phyloP scores from a whole-genome alignment of 2,329 filamentous ascomycete species.

The Pyrenochaeta sp. region DNA sequence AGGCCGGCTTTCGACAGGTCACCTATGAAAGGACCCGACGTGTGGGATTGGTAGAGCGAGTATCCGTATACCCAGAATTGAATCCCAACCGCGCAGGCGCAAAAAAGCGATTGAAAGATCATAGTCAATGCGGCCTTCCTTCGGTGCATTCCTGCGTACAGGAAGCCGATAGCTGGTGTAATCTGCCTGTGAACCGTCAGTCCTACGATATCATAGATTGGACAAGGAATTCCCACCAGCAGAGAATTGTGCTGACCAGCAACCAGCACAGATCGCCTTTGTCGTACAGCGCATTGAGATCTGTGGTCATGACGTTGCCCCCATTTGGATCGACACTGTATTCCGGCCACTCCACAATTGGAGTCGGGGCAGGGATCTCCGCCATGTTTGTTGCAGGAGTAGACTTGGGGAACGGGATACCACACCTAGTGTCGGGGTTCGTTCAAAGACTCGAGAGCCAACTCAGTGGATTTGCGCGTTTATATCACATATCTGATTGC shows the following conservation, averaged over 20 bases:
- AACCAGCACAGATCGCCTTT: slow-evolving; percentile 58
- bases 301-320: slow-evolving; percentile 54
- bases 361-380: slow-evolving; percentile 34
- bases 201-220: no score
- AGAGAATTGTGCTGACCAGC: slow-evolving; percentile 39
- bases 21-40: slow-evolving; percentile 36
- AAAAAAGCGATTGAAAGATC: slow-evolving; percentile 58
- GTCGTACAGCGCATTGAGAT: slow-evolving; percentile 56
- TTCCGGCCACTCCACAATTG: slow-evolving; percentile 54
- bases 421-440: background rate
- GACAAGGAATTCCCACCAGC: no score
- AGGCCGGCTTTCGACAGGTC: slow-evolving; percentile 40
- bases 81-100: slow-evolving; percentile 54
- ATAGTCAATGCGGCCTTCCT: slow-evolving; percentile 51
- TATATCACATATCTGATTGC: slow-evolving; percentile 17
- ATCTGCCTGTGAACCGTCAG: slow-evolving; percentile 34
- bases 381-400: slow-evolving; percentile 25
- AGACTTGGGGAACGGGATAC: background rate
- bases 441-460: background rate
- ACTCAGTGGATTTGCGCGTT: slow-evolving; percentile 3
- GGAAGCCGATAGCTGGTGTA: slow-evolving; percentile 43
- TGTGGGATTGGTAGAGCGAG: slow-evolving; percentile 51
- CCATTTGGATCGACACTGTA: slow-evolving; percentile 51
- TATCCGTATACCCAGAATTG: slow-evolving; percentile 59
- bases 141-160: slow-evolving; percentile 45